phyloP scores from a whole-genome alignment of 805 yeast genomes.

The Myxozyma kluyveri region DNA sequence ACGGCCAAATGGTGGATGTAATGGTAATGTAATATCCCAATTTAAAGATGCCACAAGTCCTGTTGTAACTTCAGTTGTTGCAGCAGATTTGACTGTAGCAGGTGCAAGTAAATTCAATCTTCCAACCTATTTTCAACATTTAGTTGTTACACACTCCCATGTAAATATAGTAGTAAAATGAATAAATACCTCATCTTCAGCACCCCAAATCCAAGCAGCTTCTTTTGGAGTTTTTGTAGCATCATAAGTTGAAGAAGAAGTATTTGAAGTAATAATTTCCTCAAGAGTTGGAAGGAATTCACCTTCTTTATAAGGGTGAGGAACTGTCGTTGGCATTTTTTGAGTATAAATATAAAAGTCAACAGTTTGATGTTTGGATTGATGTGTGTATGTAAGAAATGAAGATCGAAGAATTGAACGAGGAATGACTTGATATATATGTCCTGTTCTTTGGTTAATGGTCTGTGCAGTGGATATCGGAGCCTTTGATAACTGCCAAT shows the following conservation, averaged over 20 bases:
- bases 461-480: too few relatives aligned
- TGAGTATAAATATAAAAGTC: not conserved
- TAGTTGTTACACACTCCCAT: not conserved
- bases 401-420: too few relatives aligned
- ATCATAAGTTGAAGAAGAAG: not conserved
- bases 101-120: constrained; percentile 30
- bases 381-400: too few relatives aligned
- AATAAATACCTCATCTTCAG: constrained; percentile 28
- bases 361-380: too few relatives aligned
- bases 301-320: constrained; percentile 14
- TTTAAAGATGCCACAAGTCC: constrained; percentile 30
- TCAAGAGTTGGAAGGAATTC: constrained; percentile 24
- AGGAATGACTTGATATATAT: too few relatives aligned
- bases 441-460: too few relatives aligned
- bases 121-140: constrained; percentile 21
- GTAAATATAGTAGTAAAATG: too few relatives aligned
- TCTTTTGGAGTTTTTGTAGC: constrained; percentile 25
- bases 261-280: constrained; percentile 18
- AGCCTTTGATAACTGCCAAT: too few relatives aligned
- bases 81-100: constrained; percentile 26
- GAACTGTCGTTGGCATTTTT: constrained; percentile 16
- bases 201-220: constrained; percentile 35
- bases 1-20: constrained; percentile 31
- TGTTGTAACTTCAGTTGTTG: constrained; percentile 14
- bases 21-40: constrained; percentile 32